Evolutionary conservation across 2,329 filamentous ascomycete genomes (phyloP), one percentile per base, ranked within the genome.

Genomic region (Exophiala lecanii-corni): DNA sequence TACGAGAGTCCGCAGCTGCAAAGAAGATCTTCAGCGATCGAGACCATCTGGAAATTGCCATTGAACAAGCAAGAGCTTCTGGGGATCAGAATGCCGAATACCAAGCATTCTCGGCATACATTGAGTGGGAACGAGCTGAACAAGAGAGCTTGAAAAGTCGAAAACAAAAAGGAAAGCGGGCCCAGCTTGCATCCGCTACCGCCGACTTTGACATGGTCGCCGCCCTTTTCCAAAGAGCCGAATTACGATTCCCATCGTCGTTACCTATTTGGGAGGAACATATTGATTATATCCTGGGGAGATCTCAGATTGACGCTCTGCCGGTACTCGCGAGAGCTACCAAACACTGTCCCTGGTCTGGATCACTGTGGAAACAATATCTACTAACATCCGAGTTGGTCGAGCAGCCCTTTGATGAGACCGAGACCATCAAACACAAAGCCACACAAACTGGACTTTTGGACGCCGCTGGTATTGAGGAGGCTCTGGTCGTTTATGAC

Each of bases 301-400:
- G 71, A 61, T 71, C 63, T 45, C 69, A 64, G 55, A 61, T 55
- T 2, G 66, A 70, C 7, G 63, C 85, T 26, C 74, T 94, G 7
- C 77, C 86, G 35, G 76, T 91, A 5, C 72, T 94, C 2, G 82
- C 88, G 56, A 79, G 89, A 52, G 89, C 88, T 9, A 92, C 89
- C 7, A 78, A 82, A 32, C 92, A 97, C 64, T 95, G 91, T 56
- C 89, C 92, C 2, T 94, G 89, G 84, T 94, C 89, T 5, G 92
- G 92, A 12, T 75, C 79, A 19, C 74, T 98, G 5, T 98, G 92
- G 92, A 86, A 87, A 5, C 82, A 91, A 53, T 89, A 89, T 53
- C 83, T 98, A 18, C 68, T 96, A 39, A 84, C 82, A 15, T 86
- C 88, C 3, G 92, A 97, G 65, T 79, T 86, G 34, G 83, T 86